Percentiles rank a stretch among this genome's conserved stretches.
These are phyloP conservation scores for Leccinum broughii DNA, from an alignment of 768 basidiomycete genomes.

Conservation along the genomic window DNA sequence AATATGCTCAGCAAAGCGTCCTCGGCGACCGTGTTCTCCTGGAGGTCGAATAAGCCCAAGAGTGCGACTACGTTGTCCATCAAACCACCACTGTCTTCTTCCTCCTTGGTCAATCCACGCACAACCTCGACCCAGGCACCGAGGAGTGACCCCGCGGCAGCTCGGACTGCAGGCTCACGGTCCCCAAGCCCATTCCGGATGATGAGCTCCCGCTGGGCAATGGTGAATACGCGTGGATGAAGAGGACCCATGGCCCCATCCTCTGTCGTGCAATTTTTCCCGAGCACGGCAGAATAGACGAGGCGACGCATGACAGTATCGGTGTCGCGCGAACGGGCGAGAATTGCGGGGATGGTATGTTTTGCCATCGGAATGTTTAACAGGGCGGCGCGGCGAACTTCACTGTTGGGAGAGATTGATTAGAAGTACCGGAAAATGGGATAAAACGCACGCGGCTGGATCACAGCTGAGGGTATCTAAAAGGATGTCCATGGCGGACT, in stretches of 20 bases:
- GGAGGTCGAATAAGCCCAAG: slow-evolving; percentile 60
- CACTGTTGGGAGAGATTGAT: slow-evolving; percentile 45
- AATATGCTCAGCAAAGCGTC: slow-evolving; percentile 78
- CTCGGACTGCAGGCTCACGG: slow-evolving; percentile 70
- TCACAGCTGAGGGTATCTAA: slow-evolving; percentile 70
- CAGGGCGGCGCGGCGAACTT: slow-evolving; percentile 81
- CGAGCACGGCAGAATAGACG: slow-evolving; percentile 63
- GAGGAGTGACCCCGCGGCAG: slow-evolving; percentile 71
- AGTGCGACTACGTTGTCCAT: slow-evolving; percentile 46
- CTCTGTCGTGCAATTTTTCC: slow-evolving; percentile 37
- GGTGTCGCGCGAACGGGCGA: slow-evolving; percentile 77
- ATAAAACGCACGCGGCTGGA: slow-evolving; percentile 61
- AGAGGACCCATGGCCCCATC: slow-evolving; percentile 50
- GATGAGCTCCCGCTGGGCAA: slow-evolving; percentile 74
- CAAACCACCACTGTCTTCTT: slow-evolving; percentile 39
- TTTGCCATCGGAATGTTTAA: slow-evolving; percentile 64
- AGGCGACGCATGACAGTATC: slow-evolving; percentile 74
- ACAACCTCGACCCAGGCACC: slow-evolving; percentile 73
- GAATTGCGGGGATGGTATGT: slow-evolving; percentile 60
- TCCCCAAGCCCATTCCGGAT: slow-evolving; percentile 85
- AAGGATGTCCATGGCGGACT: slow-evolving; percentile 57
- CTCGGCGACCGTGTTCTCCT: slow-evolving; percentile 60
- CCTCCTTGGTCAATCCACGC: slow-evolving; percentile 32
- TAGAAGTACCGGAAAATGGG: background rate
- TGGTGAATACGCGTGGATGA: slow-evolving; percentile 64